Evolutionary conservation across 805 yeast species (phyloP).

Genomic region (Candida glaebosa): DNA sequence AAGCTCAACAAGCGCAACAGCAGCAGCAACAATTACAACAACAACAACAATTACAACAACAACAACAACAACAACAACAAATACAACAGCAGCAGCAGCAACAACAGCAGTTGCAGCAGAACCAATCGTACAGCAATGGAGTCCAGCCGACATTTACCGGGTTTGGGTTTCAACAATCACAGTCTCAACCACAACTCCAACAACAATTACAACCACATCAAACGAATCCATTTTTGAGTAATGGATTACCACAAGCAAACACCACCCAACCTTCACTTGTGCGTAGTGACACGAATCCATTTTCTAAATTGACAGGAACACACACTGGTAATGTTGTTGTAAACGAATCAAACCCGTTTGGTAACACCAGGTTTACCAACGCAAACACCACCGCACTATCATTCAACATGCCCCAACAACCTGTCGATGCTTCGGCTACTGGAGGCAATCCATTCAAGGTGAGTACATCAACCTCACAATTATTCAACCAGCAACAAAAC

Average conservation of each 20-base stretch:
- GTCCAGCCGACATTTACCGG: conserved; percentile 5
- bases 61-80: neutral
- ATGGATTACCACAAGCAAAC: conserved; percentile 10
- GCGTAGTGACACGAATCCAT: conserved; percentile 36
- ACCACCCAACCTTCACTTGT: conserved; percentile 16
- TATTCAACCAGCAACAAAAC: conserved; percentile 21
- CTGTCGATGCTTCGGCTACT: conserved; percentile 37
- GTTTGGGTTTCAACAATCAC: neutral
- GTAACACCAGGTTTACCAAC: conserved; percentile 30
- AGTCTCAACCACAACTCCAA: conserved; percentile 12
- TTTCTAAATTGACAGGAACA: conserved; percentile 19
- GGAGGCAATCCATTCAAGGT: conserved; percentile 63
- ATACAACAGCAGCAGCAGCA: neutral
- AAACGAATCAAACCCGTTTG: conserved; percentile 43
- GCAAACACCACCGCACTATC: conserved; percentile 31
- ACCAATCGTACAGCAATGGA: neutral
- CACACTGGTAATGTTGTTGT: conserved; percentile 14
- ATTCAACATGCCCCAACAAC: conserved; percentile 13
- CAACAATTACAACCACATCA: conserved; percentile 10
- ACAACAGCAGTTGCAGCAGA: conserved; percentile 4
- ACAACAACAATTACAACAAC: conserved; percentile 3
- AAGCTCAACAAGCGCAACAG: conserved; percentile 23
- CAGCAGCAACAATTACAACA: conserved; percentile 7
- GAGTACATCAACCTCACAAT: conserved; percentile 29
- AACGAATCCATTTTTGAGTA: conserved; percentile 4